phyloP scores from a whole-genome alignment of 2,329 filamentous ascomycete genomes.

The Emmonsia crescens region DNA sequence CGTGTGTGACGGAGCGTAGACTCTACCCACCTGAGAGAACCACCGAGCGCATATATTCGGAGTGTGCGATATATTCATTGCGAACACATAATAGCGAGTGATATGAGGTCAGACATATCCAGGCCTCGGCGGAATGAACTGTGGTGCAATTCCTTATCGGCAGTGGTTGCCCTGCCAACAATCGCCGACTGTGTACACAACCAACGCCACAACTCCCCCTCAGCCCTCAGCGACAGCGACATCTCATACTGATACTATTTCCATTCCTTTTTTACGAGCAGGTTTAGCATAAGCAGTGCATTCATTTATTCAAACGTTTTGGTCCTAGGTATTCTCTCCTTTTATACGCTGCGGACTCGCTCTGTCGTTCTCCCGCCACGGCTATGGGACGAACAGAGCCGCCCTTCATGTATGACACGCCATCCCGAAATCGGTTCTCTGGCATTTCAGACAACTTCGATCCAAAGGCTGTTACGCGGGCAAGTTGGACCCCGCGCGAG shows the following conservation, averaged over 20 bases:
- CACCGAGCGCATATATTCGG: slow-evolving; percentile 10
- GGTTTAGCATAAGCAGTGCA: not conserved
- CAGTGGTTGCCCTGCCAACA: slow-evolving; percentile 24
- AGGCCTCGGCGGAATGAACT: slow-evolving; percentile 3
- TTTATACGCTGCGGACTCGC: slow-evolving; percentile 22
- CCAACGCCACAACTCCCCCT: slow-evolving; percentile 4
- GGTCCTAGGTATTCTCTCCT: not conserved
- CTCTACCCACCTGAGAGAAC: not conserved
- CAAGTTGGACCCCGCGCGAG: slow-evolving; percentile 55
- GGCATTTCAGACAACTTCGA: slow-evolving; percentile 55
- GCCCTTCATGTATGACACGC: slow-evolving; percentile 64
- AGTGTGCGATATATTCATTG: slow-evolving; percentile 15
- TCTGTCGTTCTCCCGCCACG: slow-evolving; percentile 18
- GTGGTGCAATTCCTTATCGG: slow-evolving; percentile 13
- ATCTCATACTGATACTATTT: not conserved
- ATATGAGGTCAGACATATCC: slow-evolving; percentile 9
- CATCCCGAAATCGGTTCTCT: slow-evolving; percentile 43
- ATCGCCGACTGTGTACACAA: slow-evolving; percentile 14
- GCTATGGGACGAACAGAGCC: slow-evolving; percentile 44
- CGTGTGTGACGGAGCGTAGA: not conserved
- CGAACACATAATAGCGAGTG: not conserved
- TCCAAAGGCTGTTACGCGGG: slow-evolving; percentile 73
- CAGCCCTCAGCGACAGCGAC: slow-evolving; percentile 4
- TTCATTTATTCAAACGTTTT: not conserved
- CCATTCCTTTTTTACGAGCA: not conserved